A percentile compares a stretch with the other conserved stretches of the same genome.
These are phyloP conservation scores for Chenopodium quinoa DNA, from an alignment of 148 eudicot species.

Conservation along the genomic window DNA sequence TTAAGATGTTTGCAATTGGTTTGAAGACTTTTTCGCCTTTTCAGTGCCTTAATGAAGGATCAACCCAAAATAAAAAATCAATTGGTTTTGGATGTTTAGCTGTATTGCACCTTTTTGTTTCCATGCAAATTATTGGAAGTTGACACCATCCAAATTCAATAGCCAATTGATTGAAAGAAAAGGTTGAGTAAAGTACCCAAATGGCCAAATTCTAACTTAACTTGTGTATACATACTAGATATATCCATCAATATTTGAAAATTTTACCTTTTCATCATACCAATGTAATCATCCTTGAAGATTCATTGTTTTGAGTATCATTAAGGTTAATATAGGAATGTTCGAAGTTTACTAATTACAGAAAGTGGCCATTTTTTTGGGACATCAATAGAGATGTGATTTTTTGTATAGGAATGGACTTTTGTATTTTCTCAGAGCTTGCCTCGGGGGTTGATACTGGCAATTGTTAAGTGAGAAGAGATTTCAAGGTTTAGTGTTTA, in stretches of 20 bases:
- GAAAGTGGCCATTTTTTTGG: not conserved
- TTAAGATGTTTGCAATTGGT: no score
- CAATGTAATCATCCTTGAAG: not conserved
- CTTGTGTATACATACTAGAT: not conserved
- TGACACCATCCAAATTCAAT: no score
- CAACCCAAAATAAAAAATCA: no score
- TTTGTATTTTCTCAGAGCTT: not conserved
- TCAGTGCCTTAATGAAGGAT: no score
- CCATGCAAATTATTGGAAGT: no score
- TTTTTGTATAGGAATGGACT: no score
- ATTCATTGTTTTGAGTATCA: not conserved
- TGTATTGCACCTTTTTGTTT: no score
- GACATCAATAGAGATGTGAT: not conserved
- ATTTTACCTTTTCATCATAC: not conserved
- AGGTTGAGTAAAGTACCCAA: no score
- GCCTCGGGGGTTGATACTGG: not conserved
- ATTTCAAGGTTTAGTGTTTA: not conserved
- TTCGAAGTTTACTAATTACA: not conserved
- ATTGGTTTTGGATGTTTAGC: no score
- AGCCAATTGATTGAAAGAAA: no score
- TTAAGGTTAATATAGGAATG: not conserved
- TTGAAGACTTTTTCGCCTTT: no score
- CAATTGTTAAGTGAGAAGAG: not conserved
- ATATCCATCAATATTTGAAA: not conserved
- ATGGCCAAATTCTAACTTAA: no score